phyloP scores from a whole-genome alignment of 495 filamentous ascomycete species.

The Penicillium daleae region DNA sequence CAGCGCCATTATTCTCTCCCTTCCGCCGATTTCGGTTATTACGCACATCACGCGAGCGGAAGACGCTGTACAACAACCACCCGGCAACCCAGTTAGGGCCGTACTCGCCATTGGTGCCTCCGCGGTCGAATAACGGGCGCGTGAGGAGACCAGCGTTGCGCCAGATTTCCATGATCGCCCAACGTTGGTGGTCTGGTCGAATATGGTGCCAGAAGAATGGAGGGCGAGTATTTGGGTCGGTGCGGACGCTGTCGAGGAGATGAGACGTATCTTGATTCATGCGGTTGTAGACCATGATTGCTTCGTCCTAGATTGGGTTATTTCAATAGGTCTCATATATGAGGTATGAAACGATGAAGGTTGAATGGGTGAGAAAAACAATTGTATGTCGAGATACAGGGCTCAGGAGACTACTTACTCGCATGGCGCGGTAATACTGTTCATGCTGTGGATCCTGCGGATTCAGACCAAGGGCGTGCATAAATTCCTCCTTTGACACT shows the following conservation, averaged over 20 bases:
- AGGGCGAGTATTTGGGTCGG: slow-evolving; percentile 38
- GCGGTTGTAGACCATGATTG: slow-evolving; percentile 48
- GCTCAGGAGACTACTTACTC: slow-evolving; percentile 32
- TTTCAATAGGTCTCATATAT: background rate
- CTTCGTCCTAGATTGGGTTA: slow-evolving; percentile 43
- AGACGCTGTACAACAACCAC: slow-evolving; percentile 63
- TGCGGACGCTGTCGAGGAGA: slow-evolving; percentile 45
- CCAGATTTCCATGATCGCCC: slow-evolving; percentile 47
- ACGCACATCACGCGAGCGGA: slow-evolving; percentile 59
- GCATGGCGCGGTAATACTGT: slow-evolving; percentile 49
- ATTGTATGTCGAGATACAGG: background rate
- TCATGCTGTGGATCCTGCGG: slow-evolving; percentile 46
- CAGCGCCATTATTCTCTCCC: slow-evolving; percentile 31
- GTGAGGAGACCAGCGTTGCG: slow-evolving; percentile 40
- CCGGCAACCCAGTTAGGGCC: slow-evolving; percentile 61
- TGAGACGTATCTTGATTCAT: slow-evolving; percentile 45
- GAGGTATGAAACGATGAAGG: too few species aligned
- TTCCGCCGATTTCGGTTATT: slow-evolving; percentile 55
- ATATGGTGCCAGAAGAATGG: slow-evolving; percentile 55
- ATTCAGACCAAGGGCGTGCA: slow-evolving; percentile 45
- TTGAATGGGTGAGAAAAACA: background rate
- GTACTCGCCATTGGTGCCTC: slow-evolving; percentile 44
- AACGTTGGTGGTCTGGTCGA: slow-evolving; percentile 46
- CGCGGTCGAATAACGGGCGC: slow-evolving; percentile 43
- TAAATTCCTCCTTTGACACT: slow-evolving; percentile 52